A percentile compares a stretch with the other conserved stretches of the same genome.
These are phyloP conservation scores for Ulota crispa DNA, from an alignment of 225 moss, liverwort and hornwort species.

Conservation along the genomic window DNA sequence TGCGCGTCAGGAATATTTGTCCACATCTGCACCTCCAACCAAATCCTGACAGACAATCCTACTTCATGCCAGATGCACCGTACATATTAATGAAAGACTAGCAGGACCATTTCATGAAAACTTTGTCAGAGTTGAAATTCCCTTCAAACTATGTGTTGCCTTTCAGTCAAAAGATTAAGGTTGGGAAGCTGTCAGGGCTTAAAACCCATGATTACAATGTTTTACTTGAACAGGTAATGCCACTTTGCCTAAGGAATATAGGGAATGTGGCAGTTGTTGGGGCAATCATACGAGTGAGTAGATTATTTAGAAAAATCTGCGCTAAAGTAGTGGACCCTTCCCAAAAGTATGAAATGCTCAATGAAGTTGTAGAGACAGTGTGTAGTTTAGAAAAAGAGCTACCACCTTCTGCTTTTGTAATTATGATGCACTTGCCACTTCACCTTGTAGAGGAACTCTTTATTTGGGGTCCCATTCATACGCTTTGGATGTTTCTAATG, in stretches of 20 bases:
- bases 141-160: not conserved
- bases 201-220: not conserved
- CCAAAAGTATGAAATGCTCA: no score
- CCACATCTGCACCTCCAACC: no score
- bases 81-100: not conserved
- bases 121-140: not conserved
- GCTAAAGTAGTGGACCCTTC: not conserved
- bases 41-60: no score
- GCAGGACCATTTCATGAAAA: not conserved
- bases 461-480: no score
- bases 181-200: rapidly evolving
- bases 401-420: no score
- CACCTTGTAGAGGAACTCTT: no score
- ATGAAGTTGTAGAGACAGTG: no score
- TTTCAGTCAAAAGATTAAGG: not conserved
- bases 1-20: no score
- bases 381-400: no score
- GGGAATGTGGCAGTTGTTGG: not conserved
- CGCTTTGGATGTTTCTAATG: no score
- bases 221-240: not conserved
- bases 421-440: no score
- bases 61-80: not conserved
- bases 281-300: no score
- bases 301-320: not conserved
- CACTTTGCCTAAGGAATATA: not conserved